Base-by-base conservation (phyloP, 202 grass and related monocot species). In the Musa balbisiana region DNA sequence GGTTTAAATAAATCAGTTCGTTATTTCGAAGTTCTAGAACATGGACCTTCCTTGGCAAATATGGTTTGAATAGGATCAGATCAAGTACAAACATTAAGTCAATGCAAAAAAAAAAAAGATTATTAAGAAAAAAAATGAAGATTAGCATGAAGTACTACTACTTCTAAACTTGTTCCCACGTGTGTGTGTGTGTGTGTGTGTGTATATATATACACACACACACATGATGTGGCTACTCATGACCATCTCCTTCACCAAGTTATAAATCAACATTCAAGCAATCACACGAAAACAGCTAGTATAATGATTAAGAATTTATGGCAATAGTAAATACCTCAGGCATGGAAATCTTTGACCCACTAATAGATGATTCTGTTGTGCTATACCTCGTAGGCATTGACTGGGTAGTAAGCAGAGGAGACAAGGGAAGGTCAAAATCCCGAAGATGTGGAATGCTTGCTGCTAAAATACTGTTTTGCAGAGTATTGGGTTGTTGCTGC, bases 401-500 rank as follows among this genome's bases (percentile, higher is more conserved):
- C 71, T 93, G 90, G 74, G 80, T 82, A 49, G 82, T 78, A 49
- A 95, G 73, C 74, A 95, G 86, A 51, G 88, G 85, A 13, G 87
- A 86, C 72, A 99, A 83, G 72, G 77, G 53, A 29, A 88, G 83
- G 70, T 95, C 89, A 78, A 95, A 92, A 72, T 93, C 95, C 33
- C 82, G 88, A 81, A 91, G 83, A 82, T 80, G 72, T 71, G 79
- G 66, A 78, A 83, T 77, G 74, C 84, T 89, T 78, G 89, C 87
- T 56, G 90, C 87, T 84, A 91, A 73, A 80, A 91, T 53, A 56
- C 77, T 83, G 71, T 80, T 87, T 70, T 83, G 83, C 58, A 92
- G 86, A n/a, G 91, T 78, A 89, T 95, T 95, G 69, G 87, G 64
- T 88, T 99, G 91, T 89, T 95, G 91, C 55, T 63, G 6, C 21